Evolutionary conservation across 2,329 filamentous ascomycete species (phyloP).

Genomic region (Fusarium bulbicola): DNA sequence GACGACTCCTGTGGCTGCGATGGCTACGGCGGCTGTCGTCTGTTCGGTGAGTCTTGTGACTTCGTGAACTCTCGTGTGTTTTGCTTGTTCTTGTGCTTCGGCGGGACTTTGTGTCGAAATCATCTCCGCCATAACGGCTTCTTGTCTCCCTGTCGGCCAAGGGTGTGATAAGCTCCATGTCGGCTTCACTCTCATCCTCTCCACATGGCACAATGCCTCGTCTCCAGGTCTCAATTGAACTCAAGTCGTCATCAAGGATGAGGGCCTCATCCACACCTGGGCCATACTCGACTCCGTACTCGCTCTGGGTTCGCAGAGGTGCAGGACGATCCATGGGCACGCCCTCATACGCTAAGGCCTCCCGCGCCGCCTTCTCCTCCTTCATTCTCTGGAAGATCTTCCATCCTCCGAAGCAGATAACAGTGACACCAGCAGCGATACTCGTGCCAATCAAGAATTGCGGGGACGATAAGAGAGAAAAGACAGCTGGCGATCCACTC

Average conservation of each 20-base stretch:
- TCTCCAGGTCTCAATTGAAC: constrained; percentile 67
- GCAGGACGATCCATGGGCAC: constrained; percentile 39
- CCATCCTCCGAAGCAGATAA: constrained; percentile 95
- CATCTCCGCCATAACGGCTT: constrained; percentile 46
- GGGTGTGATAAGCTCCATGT: constrained; percentile 67
- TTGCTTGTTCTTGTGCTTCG: constrained; percentile 47
- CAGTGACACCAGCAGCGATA: constrained; percentile 89
- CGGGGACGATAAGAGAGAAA: constrained; percentile 85
- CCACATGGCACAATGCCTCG: constrained; percentile 62
- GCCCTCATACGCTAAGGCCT: constrained; percentile 43
- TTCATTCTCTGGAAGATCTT: constrained; percentile 93
- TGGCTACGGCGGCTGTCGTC: constrained; percentile 43
- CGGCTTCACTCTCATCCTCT: constrained; percentile 59
- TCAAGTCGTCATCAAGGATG: constrained; percentile 66
- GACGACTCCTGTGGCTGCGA: constrained; percentile 41
- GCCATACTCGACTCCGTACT: constrained; percentile 45
- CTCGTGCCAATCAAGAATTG: constrained; percentile 95
- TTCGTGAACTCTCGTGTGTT: constrained; percentile 43
- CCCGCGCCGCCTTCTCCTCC: constrained; percentile 49
- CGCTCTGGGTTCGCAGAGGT: constrained; percentile 42
- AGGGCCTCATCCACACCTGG: constrained; percentile 62
- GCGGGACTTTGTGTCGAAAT: constrained; percentile 52
- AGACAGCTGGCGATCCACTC: constrained; percentile 82
- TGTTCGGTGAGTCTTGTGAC: constrained; percentile 42
- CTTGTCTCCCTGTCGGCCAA: constrained; percentile 60